These are phyloP conservation scores for Vaccinium myrtillus DNA, from an alignment of 148 eudicot species.

Conservation along the genomic window DNA sequence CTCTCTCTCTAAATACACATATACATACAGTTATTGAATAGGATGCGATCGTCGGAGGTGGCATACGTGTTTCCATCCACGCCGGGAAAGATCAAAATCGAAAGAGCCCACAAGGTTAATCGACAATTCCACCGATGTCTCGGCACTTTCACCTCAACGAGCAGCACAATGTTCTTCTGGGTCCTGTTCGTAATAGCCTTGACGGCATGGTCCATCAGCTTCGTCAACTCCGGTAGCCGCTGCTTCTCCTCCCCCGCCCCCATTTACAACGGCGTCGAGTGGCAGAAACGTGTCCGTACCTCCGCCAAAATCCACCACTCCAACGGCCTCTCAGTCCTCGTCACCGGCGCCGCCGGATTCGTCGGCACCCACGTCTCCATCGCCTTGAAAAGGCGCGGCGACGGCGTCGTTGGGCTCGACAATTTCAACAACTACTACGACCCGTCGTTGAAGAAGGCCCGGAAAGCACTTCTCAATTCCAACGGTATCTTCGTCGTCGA, in stretches of 20 bases:
- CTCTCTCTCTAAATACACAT: neutral
- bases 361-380: slow-evolving; percentile 1
- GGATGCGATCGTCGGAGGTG: slow-evolving; percentile 49
- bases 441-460: neutral
- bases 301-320: neutral
- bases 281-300: neutral
- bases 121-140: slow-evolving; percentile 59
- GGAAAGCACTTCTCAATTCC: neutral
- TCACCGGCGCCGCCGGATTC: slow-evolving; percentile 8
- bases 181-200: slow-evolving; percentile 54
- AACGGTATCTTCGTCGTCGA: neutral
- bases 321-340: slow-evolving; percentile 2
- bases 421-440: slow-evolving; percentile 11
- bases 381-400: neutral
- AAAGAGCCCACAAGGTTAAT: slow-evolving; percentile 34
- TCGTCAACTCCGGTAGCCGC: slow-evolving; percentile 44
- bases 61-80: slow-evolving; percentile 57
- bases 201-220: slow-evolving; percentile 56
- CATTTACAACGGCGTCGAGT: neutral
- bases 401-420: neutral
- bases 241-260: neutral
- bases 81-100: slow-evolving; percentile 64
- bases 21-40: neutral
- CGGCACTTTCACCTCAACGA: slow-evolving; percentile 65
- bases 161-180: slow-evolving; percentile 63